Percentiles rank a stretch among this genome's conserved stretches.
Conservation (phyloP, 495 filamentous ascomycete species). For the Lepidopterella palustris region DNA sequence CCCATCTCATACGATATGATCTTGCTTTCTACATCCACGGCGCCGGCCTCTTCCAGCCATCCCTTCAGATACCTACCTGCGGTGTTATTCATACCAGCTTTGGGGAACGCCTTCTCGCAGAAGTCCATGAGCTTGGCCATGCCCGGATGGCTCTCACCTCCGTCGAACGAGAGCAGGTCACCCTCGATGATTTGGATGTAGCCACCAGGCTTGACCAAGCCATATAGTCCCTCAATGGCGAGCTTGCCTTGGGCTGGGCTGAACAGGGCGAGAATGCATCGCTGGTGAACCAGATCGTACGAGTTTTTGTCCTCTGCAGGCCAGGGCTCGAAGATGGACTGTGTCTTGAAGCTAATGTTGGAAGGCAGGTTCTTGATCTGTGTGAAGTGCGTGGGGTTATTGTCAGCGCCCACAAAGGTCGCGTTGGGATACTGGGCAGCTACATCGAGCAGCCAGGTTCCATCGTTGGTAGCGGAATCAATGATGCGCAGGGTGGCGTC, state of each 20-base stretch:
- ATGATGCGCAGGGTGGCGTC: constrained; percentile 3
- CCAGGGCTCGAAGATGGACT: constrained; percentile 7
- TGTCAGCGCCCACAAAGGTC: constrained; percentile 11
- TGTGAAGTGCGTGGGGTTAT: constrained; percentile 5
- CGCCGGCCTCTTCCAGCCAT: constrained; percentile 10
- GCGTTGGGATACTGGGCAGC: constrained; percentile 10
- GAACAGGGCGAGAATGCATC: constrained; percentile 7
- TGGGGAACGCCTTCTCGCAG: constrained; percentile 7
- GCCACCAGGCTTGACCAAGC: constrained; percentile 14
- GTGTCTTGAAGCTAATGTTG: constrained; percentile 4
- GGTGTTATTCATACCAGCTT: constrained; percentile 7
- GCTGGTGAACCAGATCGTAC: constrained; percentile 21
- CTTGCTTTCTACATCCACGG: constrained; percentile 4
- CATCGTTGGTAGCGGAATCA: constrained; percentile 16
- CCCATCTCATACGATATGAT: constrained; percentile 10
- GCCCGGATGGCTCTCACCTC: not conserved
- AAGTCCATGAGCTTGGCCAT: constrained; percentile 13
- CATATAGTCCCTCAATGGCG: constrained; percentile 3
- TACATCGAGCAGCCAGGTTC: constrained; percentile 10
- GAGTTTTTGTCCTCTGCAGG: constrained; percentile 2
- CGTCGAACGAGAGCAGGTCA: constrained; percentile 8
- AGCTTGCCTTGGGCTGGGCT: not conserved
- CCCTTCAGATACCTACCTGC: constrained; percentile 4
- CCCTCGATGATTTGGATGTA: constrained; percentile 17
- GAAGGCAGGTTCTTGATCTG: constrained; percentile 1